These are phyloP conservation scores for Agaricus sinodeliciosus DNA, from an alignment of 768 basidiomycete genomes.

Conservation along the genomic window DNA sequence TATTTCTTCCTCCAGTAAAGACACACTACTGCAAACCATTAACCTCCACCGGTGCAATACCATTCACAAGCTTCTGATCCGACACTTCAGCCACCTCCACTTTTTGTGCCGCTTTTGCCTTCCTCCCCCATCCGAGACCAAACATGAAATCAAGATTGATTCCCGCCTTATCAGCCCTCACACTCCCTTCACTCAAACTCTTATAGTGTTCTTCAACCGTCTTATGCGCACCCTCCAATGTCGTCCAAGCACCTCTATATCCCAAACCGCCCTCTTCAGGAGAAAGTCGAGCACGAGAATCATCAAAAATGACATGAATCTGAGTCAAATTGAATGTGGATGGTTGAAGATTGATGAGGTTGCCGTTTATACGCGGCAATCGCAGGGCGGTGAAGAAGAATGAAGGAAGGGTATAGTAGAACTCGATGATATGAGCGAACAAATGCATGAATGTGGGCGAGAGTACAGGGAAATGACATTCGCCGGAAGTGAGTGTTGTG, in stretches of 20 bases:
- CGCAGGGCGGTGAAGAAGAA: conserved; percentile 24
- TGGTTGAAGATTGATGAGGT: conserved; percentile 52
- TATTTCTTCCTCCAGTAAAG: background rate
- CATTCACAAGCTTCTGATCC: conserved; percentile 4
- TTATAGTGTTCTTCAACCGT: conserved; percentile 44
- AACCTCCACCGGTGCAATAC: conserved; percentile 7
- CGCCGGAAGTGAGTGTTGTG: conserved; percentile 48
- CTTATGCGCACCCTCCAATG: conserved; percentile 50
- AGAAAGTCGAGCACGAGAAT: conserved; percentile 52
- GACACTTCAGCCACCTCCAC: background rate
- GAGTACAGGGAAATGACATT: conserved; percentile 45
- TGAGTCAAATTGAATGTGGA: conserved; percentile 46
- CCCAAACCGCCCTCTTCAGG: conserved; percentile 57
- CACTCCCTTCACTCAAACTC: conserved; percentile 18
- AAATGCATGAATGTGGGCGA: conserved; percentile 60
- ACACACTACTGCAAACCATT: conserved; percentile 3
- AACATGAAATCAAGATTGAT: conserved; percentile 8
- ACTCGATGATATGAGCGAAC: conserved; percentile 55
- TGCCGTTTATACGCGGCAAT: conserved; percentile 41
- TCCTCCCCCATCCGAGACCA: conserved; percentile 10
- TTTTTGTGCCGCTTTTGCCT: background rate
- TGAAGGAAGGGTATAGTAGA: conserved; percentile 32
- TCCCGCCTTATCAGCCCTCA: conserved; percentile 9
- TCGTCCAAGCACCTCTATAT: conserved; percentile 52
- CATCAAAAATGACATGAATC: conserved; percentile 57